Conservation (phyloP, 192 early-diverging fungal species). For the Coemansia sp. region DNA sequence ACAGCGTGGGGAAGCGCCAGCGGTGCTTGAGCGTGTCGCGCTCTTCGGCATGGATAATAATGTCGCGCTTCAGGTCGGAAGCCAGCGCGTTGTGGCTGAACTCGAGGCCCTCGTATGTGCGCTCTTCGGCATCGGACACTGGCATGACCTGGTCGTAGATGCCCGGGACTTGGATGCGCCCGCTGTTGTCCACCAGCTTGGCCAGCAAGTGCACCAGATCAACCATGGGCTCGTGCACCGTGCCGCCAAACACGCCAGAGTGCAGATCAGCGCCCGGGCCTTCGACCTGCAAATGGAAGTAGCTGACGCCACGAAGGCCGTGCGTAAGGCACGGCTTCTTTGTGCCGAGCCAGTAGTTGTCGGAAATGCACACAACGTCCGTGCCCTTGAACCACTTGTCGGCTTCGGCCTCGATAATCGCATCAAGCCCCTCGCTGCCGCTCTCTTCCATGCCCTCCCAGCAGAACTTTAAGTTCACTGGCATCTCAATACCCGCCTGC, state of each 20-base stretch:
- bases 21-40: conserved; percentile 82
- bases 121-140: conserved; percentile 78
- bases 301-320: conserved; percentile 81
- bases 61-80: conserved; percentile 72
- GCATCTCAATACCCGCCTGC: conserved; percentile 83
- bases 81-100: conserved; percentile 63
- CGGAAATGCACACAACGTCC: conserved; percentile 94
- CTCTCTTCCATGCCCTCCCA: conserved; percentile 94
- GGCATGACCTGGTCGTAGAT: conserved; percentile 89
- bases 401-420: conserved; percentile 82
- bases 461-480: conserved; percentile 95
- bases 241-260: conserved; percentile 93
- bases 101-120: conserved; percentile 78
- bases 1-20: conserved; percentile 95
- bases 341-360: conserved; percentile 98
- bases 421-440: conserved; percentile 94
- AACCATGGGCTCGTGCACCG: conserved; percentile 97
- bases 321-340: conserved; percentile 97
- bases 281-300: conserved; percentile 65
- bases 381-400: conserved; percentile 85
- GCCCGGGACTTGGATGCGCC: conserved; percentile 89
- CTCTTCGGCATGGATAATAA: conserved; percentile 74
- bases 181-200: conserved; percentile 79
- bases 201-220: conserved; percentile 83
- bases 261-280: conserved; percentile 92